phyloP scores from a whole-genome alignment of 106 monocot genomes.

The Acanthochlamys bracteata region DNA sequence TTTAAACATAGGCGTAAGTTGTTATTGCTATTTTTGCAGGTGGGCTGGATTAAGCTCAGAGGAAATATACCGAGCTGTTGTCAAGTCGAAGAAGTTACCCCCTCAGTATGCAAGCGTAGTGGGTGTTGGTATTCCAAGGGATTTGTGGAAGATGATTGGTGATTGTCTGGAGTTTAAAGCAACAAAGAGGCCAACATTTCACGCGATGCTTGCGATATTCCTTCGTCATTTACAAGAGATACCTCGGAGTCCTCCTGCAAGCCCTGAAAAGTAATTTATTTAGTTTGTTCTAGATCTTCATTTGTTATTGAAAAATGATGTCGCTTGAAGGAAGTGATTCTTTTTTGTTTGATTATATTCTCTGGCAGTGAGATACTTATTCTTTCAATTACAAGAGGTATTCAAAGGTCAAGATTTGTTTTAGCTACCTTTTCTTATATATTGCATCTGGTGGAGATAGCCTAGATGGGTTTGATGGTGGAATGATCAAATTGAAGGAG shows the following conservation, averaged over 20 bases:
- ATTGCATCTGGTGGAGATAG: too few relatives aligned
- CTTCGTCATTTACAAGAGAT: constrained; percentile 86
- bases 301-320: too few relatives aligned
- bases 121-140: constrained; percentile 92
- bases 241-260: constrained; percentile 87
- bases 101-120: constrained; percentile 96
- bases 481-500: too few relatives aligned
- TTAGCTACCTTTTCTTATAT: too few relatives aligned
- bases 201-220: constrained; percentile 89
- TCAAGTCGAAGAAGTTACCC: constrained; percentile 60
- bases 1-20: too few relatives aligned
- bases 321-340: too few relatives aligned
- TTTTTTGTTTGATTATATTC: constrained; percentile 2
- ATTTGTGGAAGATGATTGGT: constrained; percentile 99
- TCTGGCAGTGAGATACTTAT: too few relatives aligned
- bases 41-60: constrained; percentile 88
- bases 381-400: too few relatives aligned
- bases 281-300: too few relatives aligned
- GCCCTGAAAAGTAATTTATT: constrained; percentile 79
- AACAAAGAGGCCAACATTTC: constrained; percentile 83
- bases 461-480: too few relatives aligned
- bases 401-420: too few relatives aligned
- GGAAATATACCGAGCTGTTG: constrained; percentile 82
- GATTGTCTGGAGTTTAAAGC: constrained; percentile 87
- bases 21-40: constrained; percentile 48